Percentiles rank a stretch among this genome's conserved stretches.
These are phyloP conservation scores for Kwoniella sp. DNA, from an alignment of 768 basidiomycete genomes.

Conservation along the genomic window DNA sequence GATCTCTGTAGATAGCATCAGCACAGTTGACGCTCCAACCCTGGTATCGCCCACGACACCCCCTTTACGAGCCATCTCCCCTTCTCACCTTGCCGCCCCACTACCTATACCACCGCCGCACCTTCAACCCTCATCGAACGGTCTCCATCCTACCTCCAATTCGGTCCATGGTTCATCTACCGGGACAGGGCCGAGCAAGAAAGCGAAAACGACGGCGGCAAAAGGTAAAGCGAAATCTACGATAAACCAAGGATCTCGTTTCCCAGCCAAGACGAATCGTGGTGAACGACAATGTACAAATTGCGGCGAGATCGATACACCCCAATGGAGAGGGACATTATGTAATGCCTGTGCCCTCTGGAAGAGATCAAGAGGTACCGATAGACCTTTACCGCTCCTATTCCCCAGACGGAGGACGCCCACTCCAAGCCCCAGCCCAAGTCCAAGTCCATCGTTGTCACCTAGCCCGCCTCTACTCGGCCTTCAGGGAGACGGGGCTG, in stretches of 20 bases:
- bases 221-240: background rate
- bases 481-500: background rate
- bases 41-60: conserved; percentile 10
- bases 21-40: background rate
- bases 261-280: conserved; percentile 16
- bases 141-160: background rate
- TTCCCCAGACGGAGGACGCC: conserved; percentile 24
- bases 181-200: no score
- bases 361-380: conserved; percentile 38
- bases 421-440: background rate
- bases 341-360: conserved; percentile 47
- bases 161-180: no score
- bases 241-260: conserved; percentile 6
- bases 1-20: background rate
- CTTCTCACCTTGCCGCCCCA: background rate
- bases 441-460: background rate
- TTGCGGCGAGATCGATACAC: conserved; percentile 38
- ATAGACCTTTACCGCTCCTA: conserved; percentile 36
- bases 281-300: conserved; percentile 41
- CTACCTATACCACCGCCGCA: background rate
- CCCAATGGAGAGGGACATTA: conserved; percentile 39
- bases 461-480: background rate
- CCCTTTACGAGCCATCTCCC: conserved; percentile 2
- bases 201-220: background rate
- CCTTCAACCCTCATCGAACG: background rate